Percentiles rank a stretch among this genome's conserved stretches.
These are phyloP conservation scores for Volvox carteri DNA, from an alignment of 163 green algal genomes.

Conservation along the genomic window DNA sequence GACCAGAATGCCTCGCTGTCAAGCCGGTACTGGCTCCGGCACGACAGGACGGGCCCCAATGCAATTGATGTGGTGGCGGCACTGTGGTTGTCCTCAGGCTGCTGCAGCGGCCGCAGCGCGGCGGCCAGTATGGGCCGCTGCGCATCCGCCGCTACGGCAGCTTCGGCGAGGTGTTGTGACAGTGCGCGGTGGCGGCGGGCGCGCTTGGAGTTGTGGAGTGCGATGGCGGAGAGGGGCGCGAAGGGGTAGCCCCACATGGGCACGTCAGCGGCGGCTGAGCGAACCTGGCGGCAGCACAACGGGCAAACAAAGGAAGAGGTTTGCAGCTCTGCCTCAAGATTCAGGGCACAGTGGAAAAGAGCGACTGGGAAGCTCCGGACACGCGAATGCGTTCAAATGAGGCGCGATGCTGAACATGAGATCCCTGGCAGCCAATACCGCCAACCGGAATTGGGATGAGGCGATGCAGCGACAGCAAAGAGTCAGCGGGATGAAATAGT, in stretches of 20 bases:
- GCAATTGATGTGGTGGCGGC: neutral
- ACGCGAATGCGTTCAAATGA: too few species aligned
- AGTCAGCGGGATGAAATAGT: too few species aligned
- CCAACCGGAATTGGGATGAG: too few species aligned
- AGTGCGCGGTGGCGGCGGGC: slow-evolving; percentile 39
- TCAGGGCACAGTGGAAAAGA: too few species aligned
- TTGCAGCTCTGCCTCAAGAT: neutral
- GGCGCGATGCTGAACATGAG: neutral
- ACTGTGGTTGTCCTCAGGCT: neutral
- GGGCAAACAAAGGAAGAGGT: neutral
- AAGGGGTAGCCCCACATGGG: slow-evolving; percentile 59
- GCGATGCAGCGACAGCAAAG: too few species aligned
- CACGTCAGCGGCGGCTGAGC: slow-evolving; percentile 21
- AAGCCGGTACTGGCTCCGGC: slow-evolving; percentile 1
- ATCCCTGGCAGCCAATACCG: too few species aligned
- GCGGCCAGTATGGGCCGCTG: slow-evolving; percentile 27
- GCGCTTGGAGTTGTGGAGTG: slow-evolving; percentile 41
- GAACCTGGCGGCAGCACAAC: slow-evolving; percentile 45
- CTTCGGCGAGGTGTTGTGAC: slow-evolving; percentile 8
- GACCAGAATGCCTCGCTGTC: slow-evolving; percentile 51
- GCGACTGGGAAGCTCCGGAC: too few species aligned
- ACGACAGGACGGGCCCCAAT: neutral
- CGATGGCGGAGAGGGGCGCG: slow-evolving; percentile 5
- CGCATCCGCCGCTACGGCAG: neutral
- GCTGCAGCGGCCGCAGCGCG: slow-evolving; percentile 10